A percentile compares a stretch with the other conserved stretches of the same genome.
Evolutionary conservation across 2,329 filamentous ascomycete species (phyloP).

Genomic region (Leptoxyphium fumago): DNA sequence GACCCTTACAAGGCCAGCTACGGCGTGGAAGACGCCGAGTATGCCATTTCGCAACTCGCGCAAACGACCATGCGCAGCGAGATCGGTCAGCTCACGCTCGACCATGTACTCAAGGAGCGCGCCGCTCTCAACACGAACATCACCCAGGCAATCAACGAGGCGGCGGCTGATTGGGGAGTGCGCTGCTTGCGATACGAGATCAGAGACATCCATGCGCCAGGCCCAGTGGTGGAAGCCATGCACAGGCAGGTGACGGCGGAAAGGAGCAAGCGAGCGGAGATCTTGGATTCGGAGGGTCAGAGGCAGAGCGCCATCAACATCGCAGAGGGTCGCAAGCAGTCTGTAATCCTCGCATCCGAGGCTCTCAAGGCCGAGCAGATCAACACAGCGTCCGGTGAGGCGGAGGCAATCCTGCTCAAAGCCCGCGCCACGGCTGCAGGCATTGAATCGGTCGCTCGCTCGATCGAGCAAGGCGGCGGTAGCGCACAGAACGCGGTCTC

Average conservation of each 20-base stretch:
- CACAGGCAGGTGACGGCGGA: conserved; percentile 96
- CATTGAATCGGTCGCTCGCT: conserved; percentile 66
- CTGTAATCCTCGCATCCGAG: conserved; percentile 89
- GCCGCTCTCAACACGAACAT: conserved; percentile 95
- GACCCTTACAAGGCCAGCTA: conserved; percentile 98
- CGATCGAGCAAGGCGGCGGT: conserved; percentile 57
- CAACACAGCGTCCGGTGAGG: conserved; percentile 83
- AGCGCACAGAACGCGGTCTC: conserved; percentile 74
- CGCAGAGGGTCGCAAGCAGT: conserved; percentile 93
- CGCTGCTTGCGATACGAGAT: conserved; percentile 96
- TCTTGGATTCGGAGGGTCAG: conserved; percentile 92
- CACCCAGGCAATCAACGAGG: conserved; percentile 96
- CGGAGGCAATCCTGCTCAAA: conserved; percentile 79
- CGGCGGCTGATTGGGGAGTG: conserved; percentile 91
- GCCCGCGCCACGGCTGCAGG: conserved; percentile 74
- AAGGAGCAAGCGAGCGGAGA: conserved; percentile 92
- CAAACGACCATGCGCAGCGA: conserved; percentile 99
- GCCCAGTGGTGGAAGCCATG: conserved; percentile 90
- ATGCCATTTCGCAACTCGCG: conserved; percentile 92
- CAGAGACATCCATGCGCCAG: conserved; percentile 90
- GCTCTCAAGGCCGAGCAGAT: conserved; percentile 81
- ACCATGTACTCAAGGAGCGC: conserved; percentile 95
- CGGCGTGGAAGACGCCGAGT: conserved; percentile 95
- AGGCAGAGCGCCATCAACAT: conserved; percentile 97
- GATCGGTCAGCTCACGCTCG: conserved; percentile 88